Evolutionary conservation across 2,329 filamentous ascomycete species (phyloP).

Genomic region (Sarocladium brachiariae): DNA sequence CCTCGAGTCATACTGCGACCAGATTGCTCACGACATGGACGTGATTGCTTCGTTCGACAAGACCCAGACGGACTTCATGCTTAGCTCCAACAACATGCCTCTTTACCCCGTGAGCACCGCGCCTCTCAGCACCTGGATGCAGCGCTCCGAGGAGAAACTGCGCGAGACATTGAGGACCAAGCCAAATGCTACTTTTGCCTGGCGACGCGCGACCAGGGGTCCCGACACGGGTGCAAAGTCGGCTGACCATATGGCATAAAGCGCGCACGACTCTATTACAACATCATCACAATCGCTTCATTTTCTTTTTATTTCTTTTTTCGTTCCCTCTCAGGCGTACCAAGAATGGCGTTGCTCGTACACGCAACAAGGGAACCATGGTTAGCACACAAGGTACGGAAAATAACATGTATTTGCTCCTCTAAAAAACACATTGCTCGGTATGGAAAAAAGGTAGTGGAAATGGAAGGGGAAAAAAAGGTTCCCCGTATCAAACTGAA

Average conservation of each 20-base stretch:
- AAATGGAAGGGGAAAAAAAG: not conserved
- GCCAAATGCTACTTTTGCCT: constrained; percentile 29
- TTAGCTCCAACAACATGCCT: constrained; percentile 38
- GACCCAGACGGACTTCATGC: constrained; percentile 26
- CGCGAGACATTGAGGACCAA: constrained; percentile 32
- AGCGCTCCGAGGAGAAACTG: constrained; percentile 33
- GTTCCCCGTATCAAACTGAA: not conserved
- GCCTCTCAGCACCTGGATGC: constrained; percentile 30
- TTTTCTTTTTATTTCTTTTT: not conserved
- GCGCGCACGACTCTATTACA: too few relatives aligned
- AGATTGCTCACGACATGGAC: constrained; percentile 68
- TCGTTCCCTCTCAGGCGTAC: not conserved
- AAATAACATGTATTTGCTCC: too few relatives aligned
- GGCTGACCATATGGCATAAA: constrained; percentile 12
- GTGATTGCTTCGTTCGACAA: constrained; percentile 53
- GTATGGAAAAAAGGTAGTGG: not conserved
- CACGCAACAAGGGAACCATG: not conserved
- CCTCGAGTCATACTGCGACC: constrained; percentile 68
- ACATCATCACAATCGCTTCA: not conserved
- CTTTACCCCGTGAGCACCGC: constrained; percentile 47
- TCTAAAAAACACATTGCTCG: too few relatives aligned
- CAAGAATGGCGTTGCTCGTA: constrained; percentile 8
- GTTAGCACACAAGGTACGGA: too few relatives aligned
- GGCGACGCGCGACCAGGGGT: constrained; percentile 16
- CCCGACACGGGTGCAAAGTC: not conserved